Conservation (phyloP, 306 rosid genomes). For the Cucurbita moschata region DNA sequence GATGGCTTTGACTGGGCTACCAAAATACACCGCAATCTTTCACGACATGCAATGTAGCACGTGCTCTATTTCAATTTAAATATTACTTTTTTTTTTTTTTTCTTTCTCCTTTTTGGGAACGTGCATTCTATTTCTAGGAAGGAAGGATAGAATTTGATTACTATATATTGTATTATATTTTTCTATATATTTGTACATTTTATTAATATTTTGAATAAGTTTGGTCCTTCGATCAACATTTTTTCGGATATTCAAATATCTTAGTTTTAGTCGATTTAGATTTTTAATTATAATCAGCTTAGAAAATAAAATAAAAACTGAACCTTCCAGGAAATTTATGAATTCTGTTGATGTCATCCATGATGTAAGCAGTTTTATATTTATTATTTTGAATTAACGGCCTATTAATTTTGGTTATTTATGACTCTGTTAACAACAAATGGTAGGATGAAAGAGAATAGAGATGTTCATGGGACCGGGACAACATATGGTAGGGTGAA, state of each 20-base stretch:
- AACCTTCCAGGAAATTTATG: no score
- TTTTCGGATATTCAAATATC: no score
- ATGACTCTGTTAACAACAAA: no score
- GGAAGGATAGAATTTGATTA: not conserved
- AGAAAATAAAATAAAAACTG: no score
- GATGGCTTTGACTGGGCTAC: not conserved
- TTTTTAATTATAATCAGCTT: no score
- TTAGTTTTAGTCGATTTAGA: no score
- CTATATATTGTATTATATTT: not conserved
- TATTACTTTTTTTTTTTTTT: not conserved
- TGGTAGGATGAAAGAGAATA: no score
- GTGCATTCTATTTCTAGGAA: no score
- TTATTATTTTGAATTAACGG: not conserved
- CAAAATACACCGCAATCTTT: not conserved
- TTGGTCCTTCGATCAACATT: no score
- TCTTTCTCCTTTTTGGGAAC: no score
- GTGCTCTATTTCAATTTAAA: not conserved
- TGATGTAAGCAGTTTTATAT: not conserved
- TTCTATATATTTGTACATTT: not conserved
- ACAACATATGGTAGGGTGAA: no score
- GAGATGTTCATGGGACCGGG: no score
- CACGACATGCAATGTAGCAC: not conserved
- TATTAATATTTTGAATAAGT: not conserved
- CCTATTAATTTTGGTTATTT: not conserved
- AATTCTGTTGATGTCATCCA: not conserved